Evolutionary conservation across 169 alveolate species (phyloP), one percentile per base, ranked within the genome.

Genomic region (Cyclospora cayetanensis): DNA sequence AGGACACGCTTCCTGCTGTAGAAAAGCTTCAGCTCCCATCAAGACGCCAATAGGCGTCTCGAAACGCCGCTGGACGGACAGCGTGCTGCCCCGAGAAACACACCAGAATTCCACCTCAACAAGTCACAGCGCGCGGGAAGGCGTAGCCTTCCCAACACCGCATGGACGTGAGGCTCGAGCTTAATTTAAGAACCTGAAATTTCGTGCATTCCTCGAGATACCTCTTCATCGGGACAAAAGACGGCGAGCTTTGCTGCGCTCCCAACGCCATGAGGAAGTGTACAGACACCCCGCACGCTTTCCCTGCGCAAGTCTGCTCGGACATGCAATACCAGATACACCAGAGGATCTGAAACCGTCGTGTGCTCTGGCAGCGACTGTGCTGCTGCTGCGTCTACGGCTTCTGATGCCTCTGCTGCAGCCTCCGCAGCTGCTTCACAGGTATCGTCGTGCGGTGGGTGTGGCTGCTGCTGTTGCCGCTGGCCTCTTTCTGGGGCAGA

Each of bases 211-310:
- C 74, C 18, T 3, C 25, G 18, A 4, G 39, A 41, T n/a, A 82
- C 90, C 46, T 83, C 82, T 39, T 83, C 86, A 50, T 91, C 94
- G 22, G 94, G 92, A 53, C 94, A 91, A 41, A 91, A 86, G 53
- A 65, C 94, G 27, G 90, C 89, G 37, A 91, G 65, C 22, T 87
- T 50, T 53, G 65, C 90, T 22, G 82, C 65, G 46, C 89, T 83
- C 41, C 83, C 80, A 12, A 91, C 92, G 0, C 94, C 94, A 25
- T 68, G 53, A 15, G 72, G 89, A 18, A 91, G 92, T 31, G 72
- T 60, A 66, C 87, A 74, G 22, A 82, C 92, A 37, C 94, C 94
- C n/a, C 94, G 88, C 27, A 91, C 94, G 34, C 82, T 39, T 60
- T 91, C 92, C 34, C 94, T 42, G 55, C 66, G 82, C 85, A 91